These are phyloP conservation scores for Vigna nakashimae DNA, from an alignment of 306 rosid species.

Conservation along the genomic window DNA sequence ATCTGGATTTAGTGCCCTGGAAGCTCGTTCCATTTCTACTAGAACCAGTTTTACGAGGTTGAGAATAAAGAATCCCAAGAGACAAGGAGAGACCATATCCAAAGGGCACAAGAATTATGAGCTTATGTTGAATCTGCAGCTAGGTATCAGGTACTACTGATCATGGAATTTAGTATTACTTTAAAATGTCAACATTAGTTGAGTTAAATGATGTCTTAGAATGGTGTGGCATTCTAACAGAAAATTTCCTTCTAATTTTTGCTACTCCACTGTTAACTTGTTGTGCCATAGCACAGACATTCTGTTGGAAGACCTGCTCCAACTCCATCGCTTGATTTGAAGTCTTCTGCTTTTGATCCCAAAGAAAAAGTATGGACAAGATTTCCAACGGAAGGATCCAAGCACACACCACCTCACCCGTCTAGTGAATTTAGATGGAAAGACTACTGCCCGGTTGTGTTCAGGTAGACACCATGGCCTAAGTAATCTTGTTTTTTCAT, in stretches of 20 bases:
- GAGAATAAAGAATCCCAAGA: constrained; percentile 61
- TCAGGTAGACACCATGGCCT: constrained; percentile 64
- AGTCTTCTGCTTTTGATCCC: constrained; percentile 90
- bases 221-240: constrained; percentile 22
- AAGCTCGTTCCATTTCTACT: constrained; percentile 38
- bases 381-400: constrained; percentile 97
- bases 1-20: constrained; percentile 44
- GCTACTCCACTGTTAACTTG: constrained; percentile 50
- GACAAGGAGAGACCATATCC: constrained; percentile 79
- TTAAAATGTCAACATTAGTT: background rate
- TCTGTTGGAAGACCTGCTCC: constrained; percentile 99
- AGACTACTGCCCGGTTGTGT: constrained; percentile 96
- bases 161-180: background rate
- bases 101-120: constrained; percentile 93
- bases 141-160: constrained; percentile 91
- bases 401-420: constrained; percentile 92
- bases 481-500: constrained; percentile 26
- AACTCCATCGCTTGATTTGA: constrained; percentile 80
- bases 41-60: constrained; percentile 27
- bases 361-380: constrained; percentile 94
- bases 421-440: constrained; percentile 94
- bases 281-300: constrained; percentile 87
- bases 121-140: constrained; percentile 93
- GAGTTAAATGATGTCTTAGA: background rate
- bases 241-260: constrained; percentile 38